Conservation (phyloP, 139 green algal genomes). For the Chlorella vulgaris region DNA sequence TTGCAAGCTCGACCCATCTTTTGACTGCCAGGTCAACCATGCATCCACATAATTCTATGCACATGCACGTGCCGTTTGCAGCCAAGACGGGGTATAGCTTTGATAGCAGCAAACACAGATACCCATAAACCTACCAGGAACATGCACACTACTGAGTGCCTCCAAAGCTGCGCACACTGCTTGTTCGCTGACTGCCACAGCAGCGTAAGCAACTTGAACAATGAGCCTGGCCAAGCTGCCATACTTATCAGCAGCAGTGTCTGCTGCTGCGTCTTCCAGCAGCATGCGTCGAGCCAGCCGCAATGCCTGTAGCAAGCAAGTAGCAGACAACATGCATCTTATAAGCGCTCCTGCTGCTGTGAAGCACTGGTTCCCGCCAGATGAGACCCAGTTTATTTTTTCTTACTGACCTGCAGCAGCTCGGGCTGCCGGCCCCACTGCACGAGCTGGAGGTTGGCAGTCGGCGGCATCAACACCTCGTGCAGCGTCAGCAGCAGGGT, state of each 20-base stretch:
- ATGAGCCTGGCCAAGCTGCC: not conserved
- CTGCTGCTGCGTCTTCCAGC: not conserved
- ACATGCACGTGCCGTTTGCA: too few species aligned
- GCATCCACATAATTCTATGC: too few species aligned
- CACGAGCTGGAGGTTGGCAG: constrained; percentile 26
- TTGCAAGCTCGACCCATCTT: too few species aligned
- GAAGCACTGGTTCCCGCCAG: too few species aligned
- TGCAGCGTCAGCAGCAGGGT: constrained; percentile 19
- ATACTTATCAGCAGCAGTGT: not conserved
- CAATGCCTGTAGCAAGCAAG: constrained; percentile 18
- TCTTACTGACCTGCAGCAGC: constrained; percentile 17
- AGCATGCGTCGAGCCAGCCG: constrained; percentile 26
- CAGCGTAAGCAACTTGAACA: constrained; percentile 17
- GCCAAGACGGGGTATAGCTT: too few species aligned
- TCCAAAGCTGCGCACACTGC: constrained; percentile 22
- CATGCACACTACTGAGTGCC: not conserved
- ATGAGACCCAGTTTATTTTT: too few species aligned
- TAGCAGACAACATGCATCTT: not conserved
- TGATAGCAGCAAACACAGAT: too few species aligned
- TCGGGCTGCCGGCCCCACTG: constrained; percentile 37
- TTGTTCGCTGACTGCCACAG: constrained; percentile 24
- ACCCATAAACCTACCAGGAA: not conserved
- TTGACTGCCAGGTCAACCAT: too few species aligned
- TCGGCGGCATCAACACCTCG: constrained; percentile 32
- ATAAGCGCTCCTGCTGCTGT: too few species aligned